Evolutionary conservation across 176 grass and related monocot species (phyloP), one percentile per base, ranked within the genome.

Genomic region (Themeda triandra): DNA sequence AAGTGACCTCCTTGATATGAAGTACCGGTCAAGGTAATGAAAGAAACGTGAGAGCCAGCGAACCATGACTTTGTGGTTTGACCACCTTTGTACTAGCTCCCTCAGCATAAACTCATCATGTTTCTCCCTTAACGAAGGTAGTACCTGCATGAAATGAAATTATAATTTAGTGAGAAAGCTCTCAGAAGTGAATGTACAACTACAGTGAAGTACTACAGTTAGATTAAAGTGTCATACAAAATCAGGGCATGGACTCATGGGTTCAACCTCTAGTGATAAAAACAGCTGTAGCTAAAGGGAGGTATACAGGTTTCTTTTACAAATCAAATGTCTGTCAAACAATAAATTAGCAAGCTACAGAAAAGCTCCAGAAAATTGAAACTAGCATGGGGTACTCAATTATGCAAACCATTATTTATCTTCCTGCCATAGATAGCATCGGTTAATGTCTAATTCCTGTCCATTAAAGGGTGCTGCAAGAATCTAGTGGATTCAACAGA

Each of bases 11-110:
- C 90, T 76, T 29, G 91, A 85, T 76, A 96, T 91, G 83, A 92
- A 96, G 81, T 92, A 99, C 13, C 97, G 91, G 78, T 99, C 93
- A 78, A 99, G 93, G 78, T 99, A 99, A 79, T 92, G 37, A 66
- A 99, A 96, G 73, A 94, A 96, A 36, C 93, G 92, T 45, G 90
- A 96, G 10, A 99, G 88, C 93, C 97, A 96, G 54, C 93, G 87
- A 77, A 92, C 91, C 93, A 99, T 99, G 49, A 96, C 78, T 90
- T 94, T 96, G 85, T 99, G 97, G 89, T 96, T 99, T 51, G 75
- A 80, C 97, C 93, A 99, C 86, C 93, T 94, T 63, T 82, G 88
- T 17, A 94, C 89, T 62, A 99, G 82, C 79, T 99, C 93, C 69
- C 89, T 96, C 54, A 99, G 29, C 93, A 96, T 99, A 83, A 91